These are phyloP conservation scores for Candida freyschussii DNA, from an alignment of 1,139 yeast genomes.

Conservation along the genomic window DNA sequence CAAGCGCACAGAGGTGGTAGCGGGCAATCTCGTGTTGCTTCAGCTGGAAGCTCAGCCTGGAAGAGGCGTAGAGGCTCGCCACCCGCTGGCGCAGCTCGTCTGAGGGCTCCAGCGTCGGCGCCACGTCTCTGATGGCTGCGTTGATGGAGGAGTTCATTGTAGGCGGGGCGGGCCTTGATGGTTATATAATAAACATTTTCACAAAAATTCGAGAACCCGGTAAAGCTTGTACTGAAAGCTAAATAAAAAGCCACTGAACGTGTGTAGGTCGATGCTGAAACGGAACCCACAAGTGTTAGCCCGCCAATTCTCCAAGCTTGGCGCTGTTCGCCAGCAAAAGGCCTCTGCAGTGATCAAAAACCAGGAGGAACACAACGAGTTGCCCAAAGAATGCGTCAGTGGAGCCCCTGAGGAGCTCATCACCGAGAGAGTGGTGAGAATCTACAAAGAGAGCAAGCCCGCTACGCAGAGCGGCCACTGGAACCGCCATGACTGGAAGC, in stretches of 20 bases:
- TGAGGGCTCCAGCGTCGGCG: slow-evolving; percentile 48
- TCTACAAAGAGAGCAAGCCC: slow-evolving; percentile 70
- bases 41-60: slow-evolving; percentile 44
- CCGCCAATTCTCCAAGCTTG: no score
- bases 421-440: slow-evolving; percentile 66
- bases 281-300: no score
- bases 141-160: slow-evolving; percentile 27
- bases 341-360: slow-evolving; percentile 12
- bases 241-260: not conserved
- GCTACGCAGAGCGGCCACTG: slow-evolving; percentile 72
- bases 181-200: no score
- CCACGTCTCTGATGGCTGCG: slow-evolving; percentile 38
- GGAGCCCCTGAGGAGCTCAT: slow-evolving; percentile 76
- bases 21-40: slow-evolving; percentile 57
- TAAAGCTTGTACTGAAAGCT: no score
- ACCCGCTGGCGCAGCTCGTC: slow-evolving; percentile 44
- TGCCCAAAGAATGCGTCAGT: slow-evolving; percentile 57
- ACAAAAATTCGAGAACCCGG: no score
- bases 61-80: slow-evolving; percentile 45
- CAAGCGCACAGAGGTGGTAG: slow-evolving; percentile 58
- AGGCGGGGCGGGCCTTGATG: no score
- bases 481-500: slow-evolving; percentile 56
- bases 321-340: not conserved
- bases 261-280: slow-evolving; percentile 1
- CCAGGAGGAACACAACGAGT: slow-evolving; percentile 24